Conservation (phyloP, 495 filamentous ascomycete species). For the Hamigera avellanea region DNA sequence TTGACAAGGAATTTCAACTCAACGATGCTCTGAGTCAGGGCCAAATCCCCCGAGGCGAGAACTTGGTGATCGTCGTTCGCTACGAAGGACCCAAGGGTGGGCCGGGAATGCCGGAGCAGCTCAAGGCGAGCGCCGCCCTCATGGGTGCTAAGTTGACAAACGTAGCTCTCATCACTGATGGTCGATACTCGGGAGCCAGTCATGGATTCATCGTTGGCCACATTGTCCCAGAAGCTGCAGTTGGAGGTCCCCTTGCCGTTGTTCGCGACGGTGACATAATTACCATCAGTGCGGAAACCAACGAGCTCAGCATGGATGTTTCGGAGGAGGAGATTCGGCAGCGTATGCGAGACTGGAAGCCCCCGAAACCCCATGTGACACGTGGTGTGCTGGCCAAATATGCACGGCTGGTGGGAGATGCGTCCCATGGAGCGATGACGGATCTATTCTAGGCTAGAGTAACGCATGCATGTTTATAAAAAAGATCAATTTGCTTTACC, state of each 20-base stretch:
- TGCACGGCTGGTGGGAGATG: conserved; percentile 60
- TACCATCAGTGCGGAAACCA: conserved; percentile 75
- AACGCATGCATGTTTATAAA: too few species aligned
- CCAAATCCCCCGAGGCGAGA: conserved; percentile 62
- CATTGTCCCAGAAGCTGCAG: conserved; percentile 82
- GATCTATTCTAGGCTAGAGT: conserved; percentile 30
- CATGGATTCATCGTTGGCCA: conserved; percentile 97
- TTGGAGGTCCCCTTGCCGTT: conserved; percentile 71
- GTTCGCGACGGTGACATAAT: conserved; percentile 74
- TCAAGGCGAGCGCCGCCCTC: conserved; percentile 77
- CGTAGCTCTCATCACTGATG: conserved; percentile 88
- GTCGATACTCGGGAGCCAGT: conserved; percentile 77
- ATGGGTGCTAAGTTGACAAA: conserved; percentile 88
- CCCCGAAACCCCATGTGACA: conserved; percentile 62
- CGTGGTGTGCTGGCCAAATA: conserved; percentile 90
- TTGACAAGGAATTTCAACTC: conserved; percentile 77
- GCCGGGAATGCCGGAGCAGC: conserved; percentile 97
- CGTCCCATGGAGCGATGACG: conserved; percentile 55
- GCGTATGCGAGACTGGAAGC: conserved; percentile 59
- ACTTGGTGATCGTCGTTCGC: conserved; percentile 85
- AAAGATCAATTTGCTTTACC: too few species aligned
- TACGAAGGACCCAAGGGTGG: conserved; percentile 95
- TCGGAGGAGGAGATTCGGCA: conserved; percentile 60
- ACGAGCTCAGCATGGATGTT: conserved; percentile 65
- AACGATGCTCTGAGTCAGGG: conserved; percentile 63